phyloP scores from a whole-genome alignment of 495 filamentous ascomycete species.

The Neurospora sp. region DNA sequence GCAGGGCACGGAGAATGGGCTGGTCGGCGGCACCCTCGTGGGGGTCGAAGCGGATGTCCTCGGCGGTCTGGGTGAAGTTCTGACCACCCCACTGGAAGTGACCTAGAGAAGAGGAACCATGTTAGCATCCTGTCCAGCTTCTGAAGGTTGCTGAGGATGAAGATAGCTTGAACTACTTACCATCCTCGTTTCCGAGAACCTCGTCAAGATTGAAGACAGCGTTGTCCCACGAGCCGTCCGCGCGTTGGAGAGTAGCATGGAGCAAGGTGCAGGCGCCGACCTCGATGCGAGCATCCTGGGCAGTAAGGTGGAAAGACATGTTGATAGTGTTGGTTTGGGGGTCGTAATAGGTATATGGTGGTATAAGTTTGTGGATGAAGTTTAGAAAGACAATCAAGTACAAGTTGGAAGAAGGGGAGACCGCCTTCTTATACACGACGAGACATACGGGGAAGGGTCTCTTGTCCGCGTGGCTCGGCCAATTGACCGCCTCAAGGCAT shows the following conservation, averaged over 20 bases:
- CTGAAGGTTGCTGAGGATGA: neutral
- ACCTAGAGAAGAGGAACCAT: slow-evolving; percentile 17
- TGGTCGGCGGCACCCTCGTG: slow-evolving; percentile 30
- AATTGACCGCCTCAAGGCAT: neutral
- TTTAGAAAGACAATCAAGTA: neutral
- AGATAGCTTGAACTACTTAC: slow-evolving; percentile 11
- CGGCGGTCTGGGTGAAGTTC: slow-evolving; percentile 30
- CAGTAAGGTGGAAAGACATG: slow-evolving; percentile 34
- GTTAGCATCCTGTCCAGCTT: neutral
- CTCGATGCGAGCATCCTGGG: slow-evolving; percentile 28
- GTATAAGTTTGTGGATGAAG: neutral
- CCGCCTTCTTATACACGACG: neutral
- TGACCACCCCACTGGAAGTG: slow-evolving; percentile 34
- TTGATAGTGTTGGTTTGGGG: neutral
- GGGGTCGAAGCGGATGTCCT: slow-evolving; percentile 24
- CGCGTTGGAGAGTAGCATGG: slow-evolving; percentile 20
- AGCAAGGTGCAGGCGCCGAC: slow-evolving; percentile 21
- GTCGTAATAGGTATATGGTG: neutral
- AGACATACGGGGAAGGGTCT: neutral
- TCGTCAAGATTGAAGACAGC: slow-evolving; percentile 32
- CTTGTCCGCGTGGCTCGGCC: neutral
- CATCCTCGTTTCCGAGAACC: slow-evolving; percentile 35
- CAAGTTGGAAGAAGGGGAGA: neutral
- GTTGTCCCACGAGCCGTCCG: slow-evolving; percentile 21
- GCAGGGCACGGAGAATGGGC: slow-evolving; percentile 20